Percentiles rank a stretch among this genome's conserved stretches.
Conservation (phyloP, 176 grass and related monocot species). For the Chloris gayana region DNA sequence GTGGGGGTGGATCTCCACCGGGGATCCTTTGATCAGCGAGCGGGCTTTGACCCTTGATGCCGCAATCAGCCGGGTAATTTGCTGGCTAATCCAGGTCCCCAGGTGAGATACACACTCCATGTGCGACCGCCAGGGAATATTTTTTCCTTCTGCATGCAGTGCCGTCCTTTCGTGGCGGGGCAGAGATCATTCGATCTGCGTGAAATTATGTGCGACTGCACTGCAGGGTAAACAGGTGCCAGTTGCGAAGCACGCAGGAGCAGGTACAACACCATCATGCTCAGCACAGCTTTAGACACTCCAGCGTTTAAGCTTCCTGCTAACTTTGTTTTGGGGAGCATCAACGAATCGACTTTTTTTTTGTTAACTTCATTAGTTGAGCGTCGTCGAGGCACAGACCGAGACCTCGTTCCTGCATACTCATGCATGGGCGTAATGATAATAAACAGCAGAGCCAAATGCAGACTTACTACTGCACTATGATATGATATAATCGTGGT, state of each 20-base stretch:
- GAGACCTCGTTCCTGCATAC: background rate
- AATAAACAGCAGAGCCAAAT: background rate
- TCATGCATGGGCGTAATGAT: conserved; percentile 1
- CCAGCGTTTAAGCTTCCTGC: background rate
- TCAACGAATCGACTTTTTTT: background rate
- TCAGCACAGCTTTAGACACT: background rate
- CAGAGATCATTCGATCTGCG: conserved; percentile 30
- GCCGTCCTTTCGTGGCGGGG: background rate
- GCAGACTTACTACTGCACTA: background rate
- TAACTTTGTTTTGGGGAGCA: background rate
- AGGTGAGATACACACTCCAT: conserved; percentile 41
- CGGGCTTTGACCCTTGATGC: conserved; percentile 45
- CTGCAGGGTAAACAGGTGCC: background rate
- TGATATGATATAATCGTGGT: background rate
- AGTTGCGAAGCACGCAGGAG: background rate
- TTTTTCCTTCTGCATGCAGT: background rate
- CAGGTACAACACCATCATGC: background rate
- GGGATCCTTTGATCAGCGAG: conserved; percentile 19
- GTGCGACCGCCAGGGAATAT: conserved; percentile 1
- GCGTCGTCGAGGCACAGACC: background rate
- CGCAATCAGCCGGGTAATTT: conserved; percentile 24
- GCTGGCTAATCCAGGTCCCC: conserved; percentile 44
- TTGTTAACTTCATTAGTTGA: background rate
- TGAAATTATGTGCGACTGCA: background rate
- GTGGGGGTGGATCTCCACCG: conserved; percentile 57